Conservation (phyloP, 805 yeast genomes). For the Candida berthetii region DNA sequence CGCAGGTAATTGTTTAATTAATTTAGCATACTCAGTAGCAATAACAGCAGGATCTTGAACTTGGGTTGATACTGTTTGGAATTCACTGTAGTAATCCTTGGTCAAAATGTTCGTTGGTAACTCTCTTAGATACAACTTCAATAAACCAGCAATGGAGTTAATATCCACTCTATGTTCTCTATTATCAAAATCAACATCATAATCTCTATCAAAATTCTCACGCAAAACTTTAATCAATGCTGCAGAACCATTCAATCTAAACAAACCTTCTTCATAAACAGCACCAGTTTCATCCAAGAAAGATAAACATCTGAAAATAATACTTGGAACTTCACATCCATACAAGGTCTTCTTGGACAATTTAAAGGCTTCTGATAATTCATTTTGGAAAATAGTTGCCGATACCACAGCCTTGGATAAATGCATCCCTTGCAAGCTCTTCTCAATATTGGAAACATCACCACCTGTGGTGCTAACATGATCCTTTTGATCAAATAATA, state of each 20-base stretch:
- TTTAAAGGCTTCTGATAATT: slow-evolving; percentile 43
- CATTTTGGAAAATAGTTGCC: slow-evolving; percentile 53
- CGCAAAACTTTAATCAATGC: slow-evolving; percentile 64
- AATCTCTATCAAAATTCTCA: slow-evolving; percentile 57
- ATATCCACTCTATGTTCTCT: slow-evolving; percentile 48
- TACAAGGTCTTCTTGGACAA: slow-evolving; percentile 43
- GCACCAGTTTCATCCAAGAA: slow-evolving; percentile 63
- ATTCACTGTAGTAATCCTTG: slow-evolving; percentile 34
- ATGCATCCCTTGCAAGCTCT: slow-evolving; percentile 24
- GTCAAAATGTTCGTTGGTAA: slow-evolving; percentile 69
- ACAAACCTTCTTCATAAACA: slow-evolving; percentile 83
- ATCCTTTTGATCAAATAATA: background rate
- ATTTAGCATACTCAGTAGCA: slow-evolving; percentile 24
- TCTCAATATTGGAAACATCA: slow-evolving; percentile 17
- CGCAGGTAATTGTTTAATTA: slow-evolving; percentile 37
- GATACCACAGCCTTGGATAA: slow-evolving; percentile 17
- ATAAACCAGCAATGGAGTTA: slow-evolving; percentile 80
- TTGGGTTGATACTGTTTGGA: slow-evolving; percentile 27
- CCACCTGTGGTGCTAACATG: background rate
- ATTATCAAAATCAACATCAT: slow-evolving; percentile 60
- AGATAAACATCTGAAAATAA: slow-evolving; percentile 69
- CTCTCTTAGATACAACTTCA: slow-evolving; percentile 78
- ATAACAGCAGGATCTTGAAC: slow-evolving; percentile 22
- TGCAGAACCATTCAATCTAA: slow-evolving; percentile 86
- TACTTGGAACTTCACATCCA: slow-evolving; percentile 55